Evolutionary conservation across 1,284 basidiomycete species (phyloP), one percentile per base, ranked within the genome.

Genomic region (Pascua sp.): DNA sequence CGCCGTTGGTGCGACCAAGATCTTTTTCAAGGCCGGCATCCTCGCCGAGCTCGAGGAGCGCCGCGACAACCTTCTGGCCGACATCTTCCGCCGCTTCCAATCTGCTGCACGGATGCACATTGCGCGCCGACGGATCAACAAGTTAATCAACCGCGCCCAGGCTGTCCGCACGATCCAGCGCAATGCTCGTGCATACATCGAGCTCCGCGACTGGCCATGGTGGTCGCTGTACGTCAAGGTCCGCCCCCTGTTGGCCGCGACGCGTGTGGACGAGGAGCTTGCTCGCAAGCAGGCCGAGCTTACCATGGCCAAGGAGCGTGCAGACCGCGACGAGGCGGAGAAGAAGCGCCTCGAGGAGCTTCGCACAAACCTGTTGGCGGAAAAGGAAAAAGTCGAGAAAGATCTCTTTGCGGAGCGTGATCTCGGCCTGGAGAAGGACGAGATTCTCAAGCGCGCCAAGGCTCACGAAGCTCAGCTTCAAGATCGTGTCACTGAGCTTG

Each of bases 1-100:
- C 82, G 90, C 89, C 68, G 90, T 98, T 60, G 96, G 96, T 9
- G 90, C 91, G 0, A 96, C 92, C 46, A 99, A 98, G 80, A 91
- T 98, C 64, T 98, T 98, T 80, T 98, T 99, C 86, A 98, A 98
- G 75, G 94, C 96, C 1, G 95, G 95, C 7, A 92, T 98, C 2
- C 83, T 99, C 11, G 96, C 96, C n/a, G 94, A 97, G 69, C 83
- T 98, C 37, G 96, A 98, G 77, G 96, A 98, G 69, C 84, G 91
- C 17, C 81, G 96, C 16, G 96, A 99, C 75, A 81, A 84, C 10
- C 80, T 92, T 32, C 79, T 99, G 15, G 93, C 86, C 64, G 93
- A 94, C 65, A 81, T 98, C 47, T 97, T 98, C 78, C 87, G 91
- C 11, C 83, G 86, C 40, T 77, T 99, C 55, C 93, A 98, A 70